These are phyloP conservation scores for Rubus idaeus DNA, from an alignment of 306 rosid species.

Conservation along the genomic window DNA sequence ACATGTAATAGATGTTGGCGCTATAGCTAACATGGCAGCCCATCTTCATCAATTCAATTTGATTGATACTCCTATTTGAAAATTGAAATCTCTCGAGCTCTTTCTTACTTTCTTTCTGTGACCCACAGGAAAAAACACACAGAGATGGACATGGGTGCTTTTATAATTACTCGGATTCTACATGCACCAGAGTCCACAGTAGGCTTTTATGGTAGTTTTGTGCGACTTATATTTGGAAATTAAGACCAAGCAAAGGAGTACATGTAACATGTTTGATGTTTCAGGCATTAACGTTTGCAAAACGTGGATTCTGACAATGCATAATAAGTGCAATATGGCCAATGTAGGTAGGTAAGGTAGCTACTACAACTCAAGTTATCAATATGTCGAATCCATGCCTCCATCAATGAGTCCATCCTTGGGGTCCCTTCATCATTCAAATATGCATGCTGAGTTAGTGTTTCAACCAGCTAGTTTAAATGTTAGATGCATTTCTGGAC, in stretches of 20 bases:
- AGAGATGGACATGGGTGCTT: neutral
- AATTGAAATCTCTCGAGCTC: conserved; percentile 4
- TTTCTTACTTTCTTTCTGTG: neutral
- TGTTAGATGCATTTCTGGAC: neutral
- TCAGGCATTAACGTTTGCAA: conserved; percentile 9
- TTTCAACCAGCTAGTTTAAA: neutral
- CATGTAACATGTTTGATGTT: conserved; percentile 20
- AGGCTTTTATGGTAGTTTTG: neutral
- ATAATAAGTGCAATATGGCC: conserved; percentile 12
- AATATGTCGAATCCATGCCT: conserved; percentile 8
- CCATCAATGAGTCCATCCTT: conserved; percentile 7
- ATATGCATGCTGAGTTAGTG: neutral
- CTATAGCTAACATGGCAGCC: neutral
- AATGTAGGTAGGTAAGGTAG: conserved; percentile 12
- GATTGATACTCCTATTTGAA: neutral
- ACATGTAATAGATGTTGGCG: conserved; percentile 3
- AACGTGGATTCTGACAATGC: conserved; percentile 17
- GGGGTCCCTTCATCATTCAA: neutral
- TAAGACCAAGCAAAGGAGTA: neutral
- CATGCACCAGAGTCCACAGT: neutral
- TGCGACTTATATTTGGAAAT: neutral
- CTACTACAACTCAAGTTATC: conserved; percentile 10
- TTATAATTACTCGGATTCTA: conserved; percentile 3
- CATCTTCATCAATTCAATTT: conserved; percentile 1
- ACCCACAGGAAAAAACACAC: neutral